Evolutionary conservation across 805 yeast genomes (phyloP).

Genomic region (Zygotorulaspora florentina): DNA sequence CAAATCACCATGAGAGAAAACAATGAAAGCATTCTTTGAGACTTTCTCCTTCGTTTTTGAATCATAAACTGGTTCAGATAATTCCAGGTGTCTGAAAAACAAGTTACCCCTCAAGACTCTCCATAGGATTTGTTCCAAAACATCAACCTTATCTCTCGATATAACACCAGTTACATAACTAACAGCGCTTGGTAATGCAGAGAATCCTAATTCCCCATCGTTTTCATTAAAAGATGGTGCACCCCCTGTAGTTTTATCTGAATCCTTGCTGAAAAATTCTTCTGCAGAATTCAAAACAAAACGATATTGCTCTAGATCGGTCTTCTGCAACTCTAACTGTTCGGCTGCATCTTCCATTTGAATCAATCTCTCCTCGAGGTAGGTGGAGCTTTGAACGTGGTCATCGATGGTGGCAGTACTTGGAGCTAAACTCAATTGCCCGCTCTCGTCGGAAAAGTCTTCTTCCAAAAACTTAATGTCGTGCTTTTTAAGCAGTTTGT

Average conservation of each 20-base stretch:
- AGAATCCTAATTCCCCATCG: conserved; percentile 14
- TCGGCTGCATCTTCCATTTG: conserved; percentile 70
- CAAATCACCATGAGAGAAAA: conserved; percentile 66
- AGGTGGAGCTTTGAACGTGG: conserved; percentile 54
- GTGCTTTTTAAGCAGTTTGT: conserved; percentile 48
- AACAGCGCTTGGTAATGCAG: conserved; percentile 27
- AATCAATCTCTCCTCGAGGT: conserved; percentile 67
- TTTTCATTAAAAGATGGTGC: conserved; percentile 6
- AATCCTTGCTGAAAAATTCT: conserved; percentile 40
- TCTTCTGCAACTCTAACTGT: conserved; percentile 50
- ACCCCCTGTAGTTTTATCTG: conserved; percentile 26
- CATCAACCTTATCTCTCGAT: conserved; percentile 51
- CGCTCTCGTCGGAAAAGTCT: conserved; percentile 34
- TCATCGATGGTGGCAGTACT: conserved; percentile 68
- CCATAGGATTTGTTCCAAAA: conserved; percentile 70
- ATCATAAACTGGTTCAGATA: conserved; percentile 54
- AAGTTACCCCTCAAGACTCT: conserved; percentile 71
- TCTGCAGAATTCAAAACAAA: conserved; percentile 49
- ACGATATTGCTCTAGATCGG: conserved; percentile 60
- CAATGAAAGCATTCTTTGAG: conserved; percentile 57
- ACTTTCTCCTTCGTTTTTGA: conserved; percentile 46
- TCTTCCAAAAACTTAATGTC: conserved; percentile 38
- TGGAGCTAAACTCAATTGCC: conserved; percentile 32
- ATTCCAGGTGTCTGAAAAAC: conserved; percentile 54
- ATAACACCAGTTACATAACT: conserved; percentile 65